Percentiles rank a stretch among this genome's conserved stretches.
phyloP scores from a whole-genome alignment of 2,329 filamentous ascomycete species.

The Claviceps citrina region DNA sequence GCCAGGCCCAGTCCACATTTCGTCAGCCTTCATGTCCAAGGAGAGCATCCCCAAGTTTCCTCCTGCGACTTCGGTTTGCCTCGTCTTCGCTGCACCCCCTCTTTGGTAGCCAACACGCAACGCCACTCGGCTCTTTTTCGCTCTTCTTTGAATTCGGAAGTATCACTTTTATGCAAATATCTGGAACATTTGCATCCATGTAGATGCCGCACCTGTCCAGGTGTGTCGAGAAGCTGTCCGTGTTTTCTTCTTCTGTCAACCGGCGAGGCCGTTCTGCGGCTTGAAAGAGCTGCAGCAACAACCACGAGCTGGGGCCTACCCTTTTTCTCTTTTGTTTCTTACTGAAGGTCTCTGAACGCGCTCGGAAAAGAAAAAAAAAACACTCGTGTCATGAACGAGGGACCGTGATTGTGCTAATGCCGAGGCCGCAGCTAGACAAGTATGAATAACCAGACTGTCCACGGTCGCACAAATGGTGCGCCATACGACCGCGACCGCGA shows the following conservation, averaged over 20 bases:
- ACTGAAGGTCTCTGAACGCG: not conserved
- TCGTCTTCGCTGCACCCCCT: conserved; percentile 4
- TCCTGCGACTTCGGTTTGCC: conserved; percentile 9
- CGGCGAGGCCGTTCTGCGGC: not conserved
- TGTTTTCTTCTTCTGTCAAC: conserved; percentile 9
- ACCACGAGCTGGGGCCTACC: not conserved
- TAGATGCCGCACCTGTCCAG: conserved; percentile 18
- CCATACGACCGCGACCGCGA: conserved; percentile 34
- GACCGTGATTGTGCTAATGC: conserved; percentile 5
- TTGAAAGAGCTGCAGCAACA: not conserved
- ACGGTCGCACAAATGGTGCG: conserved; percentile 23
- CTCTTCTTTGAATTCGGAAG: too few species aligned
- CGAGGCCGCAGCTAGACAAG: conserved; percentile 10
- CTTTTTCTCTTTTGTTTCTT: not conserved
- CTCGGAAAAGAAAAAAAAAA: not conserved
- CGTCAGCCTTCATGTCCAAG: conserved; percentile 17
- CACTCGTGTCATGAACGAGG: conserved; percentile 6
- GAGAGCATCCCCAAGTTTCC: conserved; percentile 23
- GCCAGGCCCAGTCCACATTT: conserved; percentile 16
- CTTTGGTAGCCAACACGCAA: not conserved
- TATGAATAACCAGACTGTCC: conserved; percentile 34
- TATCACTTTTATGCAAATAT: not conserved
- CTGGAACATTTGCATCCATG: conserved; percentile 17
- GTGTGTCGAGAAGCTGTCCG: conserved; percentile 22
- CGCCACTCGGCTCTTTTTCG: not conserved